Evolutionary conservation across 352 stramenopile genomes (phyloP).

Genomic region (Globisporangium sylvaticum): DNA sequence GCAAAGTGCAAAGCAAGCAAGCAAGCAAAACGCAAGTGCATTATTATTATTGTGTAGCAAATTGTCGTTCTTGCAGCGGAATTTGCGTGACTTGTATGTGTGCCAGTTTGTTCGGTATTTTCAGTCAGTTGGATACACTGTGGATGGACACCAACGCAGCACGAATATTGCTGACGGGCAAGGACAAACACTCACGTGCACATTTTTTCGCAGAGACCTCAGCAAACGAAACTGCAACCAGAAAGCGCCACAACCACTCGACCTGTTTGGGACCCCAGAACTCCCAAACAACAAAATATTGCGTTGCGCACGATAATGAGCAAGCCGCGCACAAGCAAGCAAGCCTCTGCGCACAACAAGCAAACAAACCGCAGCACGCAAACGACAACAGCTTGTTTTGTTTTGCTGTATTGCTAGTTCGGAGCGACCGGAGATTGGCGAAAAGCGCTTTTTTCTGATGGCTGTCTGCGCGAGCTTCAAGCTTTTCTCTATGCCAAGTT

Average conservation of each 20-base stretch:
- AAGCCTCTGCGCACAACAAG: not conserved
- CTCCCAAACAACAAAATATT: constrained; percentile 1
- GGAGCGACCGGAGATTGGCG: not conserved
- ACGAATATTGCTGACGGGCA: not conserved
- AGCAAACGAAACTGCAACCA: constrained; percentile 3
- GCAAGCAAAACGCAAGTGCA: not conserved
- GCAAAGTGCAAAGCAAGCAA: not conserved
- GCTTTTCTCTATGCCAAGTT: constrained; percentile 1
- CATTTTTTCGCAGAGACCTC: not conserved
- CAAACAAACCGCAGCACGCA: not conserved
- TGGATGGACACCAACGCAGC: not conserved
- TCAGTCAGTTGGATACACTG: not conserved
- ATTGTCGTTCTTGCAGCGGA: not conserved
- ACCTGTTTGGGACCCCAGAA: not conserved
- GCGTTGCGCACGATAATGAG: not conserved
- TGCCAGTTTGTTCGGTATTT: not conserved
- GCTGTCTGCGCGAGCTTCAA: not conserved
- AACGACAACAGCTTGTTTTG: not conserved
- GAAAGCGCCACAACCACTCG: not conserved
- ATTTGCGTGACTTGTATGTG: not conserved
- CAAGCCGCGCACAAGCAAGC: constrained; percentile 4
- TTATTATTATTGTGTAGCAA: not conserved
- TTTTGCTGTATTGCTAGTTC: not conserved
- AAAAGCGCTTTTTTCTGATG: not conserved
- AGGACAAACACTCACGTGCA: constrained; percentile 4